A percentile compares a stretch with the other conserved stretches of the same genome.
Evolutionary conservation across 2,329 filamentous ascomycete genomes (phyloP).

Genomic region (Aspergillus cejpii): DNA sequence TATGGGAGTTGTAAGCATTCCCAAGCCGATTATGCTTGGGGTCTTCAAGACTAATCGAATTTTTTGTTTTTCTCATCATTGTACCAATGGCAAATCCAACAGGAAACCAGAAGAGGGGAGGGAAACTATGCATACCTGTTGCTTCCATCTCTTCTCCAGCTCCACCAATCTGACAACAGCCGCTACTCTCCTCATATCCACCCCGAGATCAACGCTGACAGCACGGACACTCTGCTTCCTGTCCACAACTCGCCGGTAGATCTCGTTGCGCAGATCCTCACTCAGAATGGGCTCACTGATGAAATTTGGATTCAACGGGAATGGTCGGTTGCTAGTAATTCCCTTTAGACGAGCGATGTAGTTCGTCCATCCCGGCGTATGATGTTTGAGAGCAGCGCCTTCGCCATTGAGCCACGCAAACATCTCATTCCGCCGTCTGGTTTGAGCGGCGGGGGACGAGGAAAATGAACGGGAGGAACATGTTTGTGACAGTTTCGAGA

Average conservation of each 20-base stretch:
- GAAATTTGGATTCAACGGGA: slow-evolving; percentile 68
- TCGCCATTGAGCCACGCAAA: slow-evolving; percentile 51
- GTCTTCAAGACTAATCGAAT: slow-evolving; percentile 99
- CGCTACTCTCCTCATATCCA: slow-evolving; percentile 77
- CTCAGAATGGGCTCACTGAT: slow-evolving; percentile 65
- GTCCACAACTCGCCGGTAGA: slow-evolving; percentile 63
- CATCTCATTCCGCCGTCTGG: slow-evolving; percentile 50
- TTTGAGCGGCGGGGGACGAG: slow-evolving; percentile 34
- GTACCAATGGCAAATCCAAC: slow-evolving; percentile 5
- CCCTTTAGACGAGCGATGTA: slow-evolving; percentile 22
- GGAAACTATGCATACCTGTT: slow-evolving; percentile 57
- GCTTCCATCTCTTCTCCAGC: slow-evolving; percentile 70
- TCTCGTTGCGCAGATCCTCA: slow-evolving; percentile 63
- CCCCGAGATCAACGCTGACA: slow-evolving; percentile 67
- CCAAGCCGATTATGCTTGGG: slow-evolving; percentile 38
- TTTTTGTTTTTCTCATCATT: slow-evolving; percentile 68
- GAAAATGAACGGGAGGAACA: slow-evolving; percentile 29
- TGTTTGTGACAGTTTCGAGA: slow-evolving; percentile 14
- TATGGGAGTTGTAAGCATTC: slow-evolving; percentile 57
- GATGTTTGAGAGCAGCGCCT: slow-evolving; percentile 28
- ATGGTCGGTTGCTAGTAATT: slow-evolving; percentile 47
- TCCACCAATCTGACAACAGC: slow-evolving; percentile 81
- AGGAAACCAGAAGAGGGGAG: slow-evolving; percentile 3
- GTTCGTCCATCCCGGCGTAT: slow-evolving; percentile 29
- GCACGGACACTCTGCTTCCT: slow-evolving; percentile 63